phyloP scores from a whole-genome alignment of 257 asterid genomes.

The Jacaranda copaia region DNA sequence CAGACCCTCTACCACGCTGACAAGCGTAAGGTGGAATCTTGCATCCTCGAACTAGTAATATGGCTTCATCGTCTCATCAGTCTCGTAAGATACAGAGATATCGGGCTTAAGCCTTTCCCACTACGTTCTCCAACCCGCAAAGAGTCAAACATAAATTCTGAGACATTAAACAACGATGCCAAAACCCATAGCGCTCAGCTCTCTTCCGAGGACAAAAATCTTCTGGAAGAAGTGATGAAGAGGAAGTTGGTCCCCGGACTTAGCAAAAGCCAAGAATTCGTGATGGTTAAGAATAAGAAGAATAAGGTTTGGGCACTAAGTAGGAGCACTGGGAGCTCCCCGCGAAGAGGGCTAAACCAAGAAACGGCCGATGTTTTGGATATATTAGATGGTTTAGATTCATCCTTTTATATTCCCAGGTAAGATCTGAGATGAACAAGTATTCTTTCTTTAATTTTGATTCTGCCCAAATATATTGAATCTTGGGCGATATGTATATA shows the following conservation, averaged over 20 bases:
- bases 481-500: constrained; percentile 45
- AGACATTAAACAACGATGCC: constrained; percentile 15
- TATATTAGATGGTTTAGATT: constrained; percentile 78
- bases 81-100: constrained; percentile 68
- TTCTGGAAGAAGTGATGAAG: constrained; percentile 78
- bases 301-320: constrained; percentile 59
- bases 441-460: constrained; percentile 44
- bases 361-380: constrained; percentile 68
- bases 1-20: constrained; percentile 95
- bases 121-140: constrained; percentile 66
- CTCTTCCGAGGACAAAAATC: constrained; percentile 70
- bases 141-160: constrained; percentile 40
- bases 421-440: constrained; percentile 29
- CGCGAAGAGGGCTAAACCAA: constrained; percentile 49
- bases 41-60: constrained; percentile 78
- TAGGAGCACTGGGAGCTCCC: constrained; percentile 83
- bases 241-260: constrained; percentile 60
- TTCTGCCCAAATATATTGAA: constrained; percentile 33
- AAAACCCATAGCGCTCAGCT: constrained; percentile 43
- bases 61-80: constrained; percentile 89
- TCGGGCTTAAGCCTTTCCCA: constrained; percentile 55
- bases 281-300: constrained; percentile 45
- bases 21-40: constrained; percentile 67
- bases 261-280: constrained; percentile 93
- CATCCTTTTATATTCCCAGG: constrained; percentile 52